Conservation (phyloP, 1,139 yeast genomes). For the Pichia sp. region DNA sequence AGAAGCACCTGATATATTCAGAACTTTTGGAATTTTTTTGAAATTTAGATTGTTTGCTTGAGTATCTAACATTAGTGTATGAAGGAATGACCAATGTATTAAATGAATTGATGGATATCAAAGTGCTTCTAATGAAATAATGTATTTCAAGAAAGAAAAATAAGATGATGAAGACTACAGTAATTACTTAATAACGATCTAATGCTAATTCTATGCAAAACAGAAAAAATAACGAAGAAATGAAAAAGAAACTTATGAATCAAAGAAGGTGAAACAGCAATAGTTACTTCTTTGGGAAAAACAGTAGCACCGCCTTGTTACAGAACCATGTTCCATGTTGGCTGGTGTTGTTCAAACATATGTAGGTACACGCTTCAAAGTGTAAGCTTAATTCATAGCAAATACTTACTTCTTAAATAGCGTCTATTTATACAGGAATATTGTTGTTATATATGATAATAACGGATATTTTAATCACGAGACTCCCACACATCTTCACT, state of each 20-base stretch:
- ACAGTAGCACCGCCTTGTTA: neutral
- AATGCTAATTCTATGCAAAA: neutral
- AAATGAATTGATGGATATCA: too few species aligned
- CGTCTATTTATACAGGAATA: neutral
- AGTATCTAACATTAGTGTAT: neutral
- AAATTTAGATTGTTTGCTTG: neutral
- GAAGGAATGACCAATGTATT: neutral
- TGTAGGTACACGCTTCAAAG: too few species aligned
- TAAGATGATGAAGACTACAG: neutral
- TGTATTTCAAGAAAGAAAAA: neutral
- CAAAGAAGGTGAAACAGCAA: neutral
- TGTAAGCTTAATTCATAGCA: neutral
- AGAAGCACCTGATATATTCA: constrained; percentile 11
- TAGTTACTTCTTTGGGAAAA: neutral
- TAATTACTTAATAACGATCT: neutral
- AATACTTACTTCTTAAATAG: neutral
- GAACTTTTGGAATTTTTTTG: constrained; percentile 7
- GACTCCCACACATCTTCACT: constrained; percentile 80
- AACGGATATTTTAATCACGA: constrained; percentile 25
- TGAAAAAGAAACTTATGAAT: neutral
- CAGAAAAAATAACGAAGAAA: neutral
- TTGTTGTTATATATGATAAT: neutral
- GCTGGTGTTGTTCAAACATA: too few species aligned
- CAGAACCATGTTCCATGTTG: neutral
- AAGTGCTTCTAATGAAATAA: neutral